Base-by-base conservation (phyloP, 768 basidiomycete species). In the Suillus occidentalis region DNA sequence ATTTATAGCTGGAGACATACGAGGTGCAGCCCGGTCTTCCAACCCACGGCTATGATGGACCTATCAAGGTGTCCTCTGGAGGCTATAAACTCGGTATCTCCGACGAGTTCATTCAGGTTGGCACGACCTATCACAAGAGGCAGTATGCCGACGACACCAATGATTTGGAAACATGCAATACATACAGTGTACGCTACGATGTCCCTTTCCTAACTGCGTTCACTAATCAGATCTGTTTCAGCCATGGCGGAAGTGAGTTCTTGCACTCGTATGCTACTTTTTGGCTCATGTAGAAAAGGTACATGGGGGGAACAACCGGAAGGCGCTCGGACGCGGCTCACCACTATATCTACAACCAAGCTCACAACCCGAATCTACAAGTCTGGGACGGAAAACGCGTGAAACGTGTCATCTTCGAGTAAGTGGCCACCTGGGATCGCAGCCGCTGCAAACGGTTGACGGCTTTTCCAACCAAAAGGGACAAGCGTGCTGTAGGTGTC, bases 301-400 rank as follows among this genome's bases (percentile, higher is more conserved):
- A 84, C 72, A 80, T 89, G 39, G 80, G 84, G 63, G 73, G 68
- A 6, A 72, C 78, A 40, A 84, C 79, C 2, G 88, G 89, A 31
- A 78, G 68, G 53, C 83, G 89, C 25, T 87, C 87, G 0, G 87
- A 89, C 68, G 70, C 82, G 0, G 79, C 88, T 5, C 83, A 86
- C 65, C 67, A 79, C 66, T 86, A 81, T 60, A 73, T 87, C 55
- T 87, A 87, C 67, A 83, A 80, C 56, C 81, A 83, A 63, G 66
- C 75, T 6, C 70, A 75, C 55, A 80, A 82, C 67, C 70, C 73
- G 37, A 86, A 85, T 62, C 67, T 87, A 18, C 70, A 71, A 1
- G 75, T 87, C 9, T 65, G 79, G 39, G 71, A 75, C 18, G 75
- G 77, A 45, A 79, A 78, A 53, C 78, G 76, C 1, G 85, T 86